These are phyloP conservation scores for Calocybe gangraenosa DNA, from an alignment of 768 basidiomycete genomes.

Conservation along the genomic window DNA sequence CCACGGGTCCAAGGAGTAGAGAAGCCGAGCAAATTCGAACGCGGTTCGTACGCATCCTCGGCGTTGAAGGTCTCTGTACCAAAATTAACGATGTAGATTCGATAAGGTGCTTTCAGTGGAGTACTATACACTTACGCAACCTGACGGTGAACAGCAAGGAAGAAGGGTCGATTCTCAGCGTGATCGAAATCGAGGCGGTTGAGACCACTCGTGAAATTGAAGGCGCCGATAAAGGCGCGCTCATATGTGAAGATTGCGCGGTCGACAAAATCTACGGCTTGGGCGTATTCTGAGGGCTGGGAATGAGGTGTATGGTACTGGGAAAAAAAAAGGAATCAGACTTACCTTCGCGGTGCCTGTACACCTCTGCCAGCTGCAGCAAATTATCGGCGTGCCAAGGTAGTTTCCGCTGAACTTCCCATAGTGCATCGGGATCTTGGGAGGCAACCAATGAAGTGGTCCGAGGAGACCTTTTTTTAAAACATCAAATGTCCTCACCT, in stretches of 20 bases:
- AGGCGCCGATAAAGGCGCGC: slow-evolving; percentile 80
- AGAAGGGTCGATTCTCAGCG: slow-evolving; percentile 92
- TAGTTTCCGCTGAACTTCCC: slow-evolving; percentile 65
- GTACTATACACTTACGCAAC: slow-evolving; percentile 51
- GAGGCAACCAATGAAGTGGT: neutral
- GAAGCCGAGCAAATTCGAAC: slow-evolving; percentile 86
- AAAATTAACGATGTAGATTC: neutral
- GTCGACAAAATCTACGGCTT: slow-evolving; percentile 85
- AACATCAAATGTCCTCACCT: too few relatives aligned
- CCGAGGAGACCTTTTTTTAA: too few relatives aligned
- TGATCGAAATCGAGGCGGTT: slow-evolving; percentile 86
- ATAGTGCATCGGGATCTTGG: slow-evolving; percentile 75
- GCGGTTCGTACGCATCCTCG: slow-evolving; percentile 86
- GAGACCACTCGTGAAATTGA: slow-evolving; percentile 77
- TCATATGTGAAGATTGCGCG: slow-evolving; percentile 94
- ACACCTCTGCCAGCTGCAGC: slow-evolving; percentile 81
- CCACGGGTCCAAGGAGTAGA: slow-evolving; percentile 82
- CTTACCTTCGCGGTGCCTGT: slow-evolving; percentile 82
- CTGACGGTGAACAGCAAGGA: slow-evolving; percentile 81
- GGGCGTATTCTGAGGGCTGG: slow-evolving; percentile 58
- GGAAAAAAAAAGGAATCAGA: neutral
- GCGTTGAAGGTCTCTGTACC: slow-evolving; percentile 74
- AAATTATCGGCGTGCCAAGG: slow-evolving; percentile 95
- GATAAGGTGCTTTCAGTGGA: neutral
- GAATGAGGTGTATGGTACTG: neutral